Conservation (phyloP, 202 grass and related monocot genomes). For the Hordeum pubiflorum region DNA sequence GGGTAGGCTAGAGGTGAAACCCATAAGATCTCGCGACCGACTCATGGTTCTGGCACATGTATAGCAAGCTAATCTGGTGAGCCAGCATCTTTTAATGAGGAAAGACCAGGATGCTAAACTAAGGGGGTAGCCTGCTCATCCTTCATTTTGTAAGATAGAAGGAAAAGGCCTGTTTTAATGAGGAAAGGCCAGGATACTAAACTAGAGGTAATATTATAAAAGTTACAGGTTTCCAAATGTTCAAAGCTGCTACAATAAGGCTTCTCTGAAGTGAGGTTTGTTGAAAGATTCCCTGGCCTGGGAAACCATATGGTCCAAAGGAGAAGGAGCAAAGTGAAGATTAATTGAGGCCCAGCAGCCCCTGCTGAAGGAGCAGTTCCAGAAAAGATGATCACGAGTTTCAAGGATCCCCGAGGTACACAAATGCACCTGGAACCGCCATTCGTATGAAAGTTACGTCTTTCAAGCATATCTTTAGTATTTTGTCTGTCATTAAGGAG, state of each 20-base stretch:
- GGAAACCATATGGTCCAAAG: too few relatives aligned
- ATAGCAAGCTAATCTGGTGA: neutral
- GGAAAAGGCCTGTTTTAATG: too few relatives aligned
- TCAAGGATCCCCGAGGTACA: neutral
- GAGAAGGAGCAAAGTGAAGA: neutral
- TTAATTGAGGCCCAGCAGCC: neutral
- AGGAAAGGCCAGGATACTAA: too few relatives aligned
- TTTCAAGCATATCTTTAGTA: neutral
- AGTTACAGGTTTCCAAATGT: neutral
- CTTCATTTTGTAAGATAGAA: too few relatives aligned
- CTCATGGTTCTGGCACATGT: too few relatives aligned
- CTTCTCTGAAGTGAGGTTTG: neutral
- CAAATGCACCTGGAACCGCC: too few relatives aligned
- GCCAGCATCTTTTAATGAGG: too few relatives aligned
- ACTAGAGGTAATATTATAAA: neutral
- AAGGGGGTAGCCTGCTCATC: too few relatives aligned
- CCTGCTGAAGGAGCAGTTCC: neutral
- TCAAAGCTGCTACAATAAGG: neutral
- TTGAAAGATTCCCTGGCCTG: too few relatives aligned
- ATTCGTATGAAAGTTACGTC: neutral
- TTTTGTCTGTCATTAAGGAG: neutral
- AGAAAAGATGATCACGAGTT: neutral
- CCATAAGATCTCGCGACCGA: too few relatives aligned
- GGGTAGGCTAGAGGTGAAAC: too few relatives aligned
- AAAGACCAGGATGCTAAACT: too few relatives aligned